Percentiles rank a stretch among this genome's conserved stretches.
Evolutionary conservation across 139 green algal species (phyloP).

Genomic region (Chlamydomonas sphaeroides): DNA sequence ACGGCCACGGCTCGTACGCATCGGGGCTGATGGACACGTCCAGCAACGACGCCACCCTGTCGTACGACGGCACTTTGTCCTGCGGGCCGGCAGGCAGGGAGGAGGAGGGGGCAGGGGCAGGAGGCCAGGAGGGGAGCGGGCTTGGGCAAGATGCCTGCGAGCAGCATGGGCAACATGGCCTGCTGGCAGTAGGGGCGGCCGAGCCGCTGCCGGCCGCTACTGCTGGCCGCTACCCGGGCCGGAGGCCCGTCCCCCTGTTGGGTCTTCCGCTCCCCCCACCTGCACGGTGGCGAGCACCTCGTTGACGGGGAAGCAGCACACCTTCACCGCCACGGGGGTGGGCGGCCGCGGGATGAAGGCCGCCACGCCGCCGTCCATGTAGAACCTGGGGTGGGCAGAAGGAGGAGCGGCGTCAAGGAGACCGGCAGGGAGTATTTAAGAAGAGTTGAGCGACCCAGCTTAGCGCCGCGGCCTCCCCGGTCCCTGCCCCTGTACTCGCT

Average conservation of each 20-base stretch:
- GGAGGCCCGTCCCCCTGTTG: too few relatives aligned
- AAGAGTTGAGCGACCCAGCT: too few relatives aligned
- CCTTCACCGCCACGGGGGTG: constrained; percentile 40
- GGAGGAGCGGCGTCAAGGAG: too few relatives aligned
- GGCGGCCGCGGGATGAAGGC: constrained; percentile 28
- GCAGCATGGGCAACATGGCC: too few relatives aligned
- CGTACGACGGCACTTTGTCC: constrained; percentile 34
- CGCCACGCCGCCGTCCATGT: constrained; percentile 51
- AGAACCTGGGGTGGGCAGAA: constrained; percentile 35
- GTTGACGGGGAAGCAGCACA: constrained; percentile 79
- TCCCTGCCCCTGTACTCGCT: background rate
- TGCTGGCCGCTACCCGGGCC: too few relatives aligned
- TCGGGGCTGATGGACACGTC: constrained; percentile 60
- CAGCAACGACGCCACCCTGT: constrained; percentile 42
- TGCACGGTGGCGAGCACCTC: constrained; percentile 52
- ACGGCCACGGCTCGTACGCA: constrained; percentile 51
- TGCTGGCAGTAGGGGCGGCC: too few relatives aligned
- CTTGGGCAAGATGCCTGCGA: too few relatives aligned
- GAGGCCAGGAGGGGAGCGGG: too few relatives aligned
- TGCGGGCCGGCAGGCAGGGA: background rate
- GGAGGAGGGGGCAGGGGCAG: background rate
- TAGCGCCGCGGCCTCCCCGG: too few relatives aligned
- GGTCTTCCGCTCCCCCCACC: too few relatives aligned
- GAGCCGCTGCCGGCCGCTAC: too few relatives aligned
- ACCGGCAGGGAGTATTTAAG: too few relatives aligned